Base-by-base conservation (phyloP, 495 filamentous ascomycete genomes). In the Annulohypoxylon moriforme region DNA sequence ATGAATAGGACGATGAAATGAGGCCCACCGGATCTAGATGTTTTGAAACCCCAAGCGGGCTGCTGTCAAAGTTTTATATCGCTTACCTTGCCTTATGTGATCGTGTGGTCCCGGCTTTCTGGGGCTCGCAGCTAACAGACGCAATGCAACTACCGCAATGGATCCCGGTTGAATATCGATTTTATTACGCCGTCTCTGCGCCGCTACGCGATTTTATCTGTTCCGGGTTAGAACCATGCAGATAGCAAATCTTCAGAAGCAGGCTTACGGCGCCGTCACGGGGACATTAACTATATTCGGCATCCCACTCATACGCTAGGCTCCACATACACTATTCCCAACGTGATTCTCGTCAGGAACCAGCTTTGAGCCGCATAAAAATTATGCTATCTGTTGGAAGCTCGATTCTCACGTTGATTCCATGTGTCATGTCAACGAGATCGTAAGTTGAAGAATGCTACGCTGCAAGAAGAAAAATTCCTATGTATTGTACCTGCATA, bases 301-400 rank as follows among this genome's bases (percentile, higher is more conserved):
- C 9, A 61, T 24, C n/a, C 52, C 47, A 18, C 10, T 38, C 33
- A 46, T 7, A 31, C 11, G 36, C 33, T 6, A 10, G 40, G 60
- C 22, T 50, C 58, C 42, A 63, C 62, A 60, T 11, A n/a, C 25
- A 3, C 29, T 33, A 55, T 50, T 50, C 10, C 25, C 24, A 65
- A 61, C 20, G 60, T 52, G 60, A 73, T 49, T 55, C 31, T 68
- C 60, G 36, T 52, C 64, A 73, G 60, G 64, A 56, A 73, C 69
- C 16, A 61, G 55, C 47, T 61, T 68, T 73, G 29, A 73, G 70
- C 70, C 70, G 70, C 70, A 73, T 68, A 49, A 66, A 42, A 53
- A 18, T 67, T 60, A 58, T 63, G 57, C 33, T 29, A 33, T 55
- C 33, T 53, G 0, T 9, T 13, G 27, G 60, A 40, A 16, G 33